A percentile compares a stretch with the other conserved stretches of the same genome.
phyloP scores from a whole-genome alignment of 2,329 filamentous ascomycete species.

The Cercospora citrullina region DNA sequence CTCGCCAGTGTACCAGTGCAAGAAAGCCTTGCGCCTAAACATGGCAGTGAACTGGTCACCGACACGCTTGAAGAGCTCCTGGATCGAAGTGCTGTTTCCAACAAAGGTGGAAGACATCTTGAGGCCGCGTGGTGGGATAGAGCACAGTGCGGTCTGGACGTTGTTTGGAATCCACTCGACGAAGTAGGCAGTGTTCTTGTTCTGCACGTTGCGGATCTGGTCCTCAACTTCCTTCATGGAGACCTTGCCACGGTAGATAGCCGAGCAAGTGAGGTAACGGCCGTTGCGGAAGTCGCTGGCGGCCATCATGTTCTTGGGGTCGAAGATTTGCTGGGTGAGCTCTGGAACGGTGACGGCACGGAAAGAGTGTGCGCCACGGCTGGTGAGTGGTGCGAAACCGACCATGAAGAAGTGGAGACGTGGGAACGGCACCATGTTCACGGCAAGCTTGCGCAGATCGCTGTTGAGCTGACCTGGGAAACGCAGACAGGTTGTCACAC shows the following conservation, averaged over 20 bases:
- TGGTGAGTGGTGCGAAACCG: conserved; percentile 97
- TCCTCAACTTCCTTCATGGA: conserved; percentile 99
- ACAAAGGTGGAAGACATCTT: conserved; percentile 99
- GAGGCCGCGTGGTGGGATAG: conserved; percentile 93
- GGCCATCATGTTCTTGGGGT: conserved; percentile 99
- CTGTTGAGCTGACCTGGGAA: conserved; percentile 99
- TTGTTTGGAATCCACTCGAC: conserved; percentile 99
- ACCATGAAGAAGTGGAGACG: conserved; percentile 99
- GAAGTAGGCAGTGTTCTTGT: conserved; percentile 99
- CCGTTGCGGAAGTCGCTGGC: conserved; percentile 99
- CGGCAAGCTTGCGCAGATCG: conserved; percentile 97
- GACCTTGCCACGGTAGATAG: conserved; percentile 99
- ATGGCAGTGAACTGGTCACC: conserved; percentile 99
- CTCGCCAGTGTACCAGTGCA: conserved; percentile 99
- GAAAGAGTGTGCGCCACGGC: conserved; percentile 89
- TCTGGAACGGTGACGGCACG: conserved; percentile 96
- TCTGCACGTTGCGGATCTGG: conserved; percentile 99
- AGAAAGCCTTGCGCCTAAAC: conserved; percentile 99
- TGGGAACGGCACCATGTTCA: conserved; percentile 99
- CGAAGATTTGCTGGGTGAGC: conserved; percentile 99
- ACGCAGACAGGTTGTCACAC: conserved; percentile 96
- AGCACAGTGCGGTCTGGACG: conserved; percentile 98
- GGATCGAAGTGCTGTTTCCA: conserved; percentile 98
- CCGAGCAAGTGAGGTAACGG: conserved; percentile 98
- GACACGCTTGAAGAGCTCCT: conserved; percentile 99